A percentile compares a stretch with the other conserved stretches of the same genome.
phyloP scores from a whole-genome alignment of 495 filamentous ascomycete genomes.

The Penicillium daleae region DNA sequence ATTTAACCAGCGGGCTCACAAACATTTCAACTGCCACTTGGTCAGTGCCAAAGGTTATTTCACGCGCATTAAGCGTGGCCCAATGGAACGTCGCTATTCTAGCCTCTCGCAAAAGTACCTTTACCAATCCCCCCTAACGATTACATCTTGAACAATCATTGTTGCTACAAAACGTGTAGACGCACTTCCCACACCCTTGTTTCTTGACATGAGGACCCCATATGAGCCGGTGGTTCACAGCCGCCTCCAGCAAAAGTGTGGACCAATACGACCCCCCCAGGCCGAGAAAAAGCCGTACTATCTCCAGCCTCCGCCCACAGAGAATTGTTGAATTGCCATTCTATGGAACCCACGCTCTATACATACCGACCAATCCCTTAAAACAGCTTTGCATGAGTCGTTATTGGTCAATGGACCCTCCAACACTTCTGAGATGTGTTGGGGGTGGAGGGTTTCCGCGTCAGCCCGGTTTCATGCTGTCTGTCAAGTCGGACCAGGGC shows the following conservation, averaged over 20 bases:
- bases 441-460: slow-evolving; percentile 16
- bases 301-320: slow-evolving; percentile 16
- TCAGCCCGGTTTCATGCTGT: slow-evolving; percentile 13
- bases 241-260: neutral
- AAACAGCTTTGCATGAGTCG: too few species aligned
- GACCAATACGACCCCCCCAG: neutral
- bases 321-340: slow-evolving; percentile 1
- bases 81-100: neutral
- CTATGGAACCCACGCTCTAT: neutral
- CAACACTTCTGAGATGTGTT: slow-evolving; percentile 15
- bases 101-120: neutral
- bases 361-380: neutral
- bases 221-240: slow-evolving; percentile 11
- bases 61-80: neutral
- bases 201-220: neutral
- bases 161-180: neutral
- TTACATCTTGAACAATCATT: neutral
- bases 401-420: slow-evolving; percentile 13
- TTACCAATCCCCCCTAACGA: too few species aligned
- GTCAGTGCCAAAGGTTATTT: neutral
- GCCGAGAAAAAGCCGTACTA: slow-evolving; percentile 31
- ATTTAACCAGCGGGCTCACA: neutral
- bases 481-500: slow-evolving; percentile 20
- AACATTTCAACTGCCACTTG: neutral
- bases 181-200: neutral